These are phyloP conservation scores for Pythium diclinum DNA, from an alignment of 352 stramenopile species.

Conservation along the genomic window DNA sequence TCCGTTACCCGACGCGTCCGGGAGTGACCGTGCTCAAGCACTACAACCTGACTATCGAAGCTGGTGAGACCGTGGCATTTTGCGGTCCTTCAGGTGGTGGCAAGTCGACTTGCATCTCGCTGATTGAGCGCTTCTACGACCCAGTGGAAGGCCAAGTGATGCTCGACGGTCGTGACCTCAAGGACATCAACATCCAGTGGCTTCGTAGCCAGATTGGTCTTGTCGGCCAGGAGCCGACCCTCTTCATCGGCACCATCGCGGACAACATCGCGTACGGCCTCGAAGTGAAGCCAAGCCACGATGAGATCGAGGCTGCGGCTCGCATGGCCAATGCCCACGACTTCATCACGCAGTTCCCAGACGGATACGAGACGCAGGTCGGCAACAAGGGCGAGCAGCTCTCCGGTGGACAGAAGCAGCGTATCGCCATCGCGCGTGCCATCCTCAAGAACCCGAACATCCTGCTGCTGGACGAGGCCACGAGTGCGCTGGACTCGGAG, in stretches of 20 bases:
- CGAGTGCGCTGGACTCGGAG: no score
- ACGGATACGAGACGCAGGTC: no score
- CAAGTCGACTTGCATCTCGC: constrained; percentile 19
- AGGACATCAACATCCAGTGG: constrained; percentile 53
- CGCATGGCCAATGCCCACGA: no score
- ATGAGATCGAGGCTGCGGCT: not conserved
- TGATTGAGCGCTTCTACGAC: constrained; percentile 69
- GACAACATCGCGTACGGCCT: constrained; percentile 59
- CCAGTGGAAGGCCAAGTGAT: constrained; percentile 46
- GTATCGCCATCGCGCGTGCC: no score
- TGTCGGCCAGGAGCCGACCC: constrained; percentile 33
- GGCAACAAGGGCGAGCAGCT: no score
- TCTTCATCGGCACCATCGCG: constrained; percentile 41
- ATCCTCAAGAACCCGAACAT: no score
- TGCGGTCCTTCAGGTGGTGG: constrained; percentile 8
- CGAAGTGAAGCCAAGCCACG: not conserved
- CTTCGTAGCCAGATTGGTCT: constrained; percentile 57
- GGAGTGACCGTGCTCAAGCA: constrained; percentile 66
- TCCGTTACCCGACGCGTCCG: constrained; percentile 23
- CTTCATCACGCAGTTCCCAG: no score
- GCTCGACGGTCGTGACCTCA: constrained; percentile 70
- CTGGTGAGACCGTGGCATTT: constrained; percentile 55
- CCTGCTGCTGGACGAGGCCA: constrained; percentile 38
- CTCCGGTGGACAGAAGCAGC: no score
- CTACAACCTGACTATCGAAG: constrained; percentile 74